Base-by-base conservation (phyloP, 2,329 filamentous ascomycete genomes). In the Intubia oerlemansii region DNA sequence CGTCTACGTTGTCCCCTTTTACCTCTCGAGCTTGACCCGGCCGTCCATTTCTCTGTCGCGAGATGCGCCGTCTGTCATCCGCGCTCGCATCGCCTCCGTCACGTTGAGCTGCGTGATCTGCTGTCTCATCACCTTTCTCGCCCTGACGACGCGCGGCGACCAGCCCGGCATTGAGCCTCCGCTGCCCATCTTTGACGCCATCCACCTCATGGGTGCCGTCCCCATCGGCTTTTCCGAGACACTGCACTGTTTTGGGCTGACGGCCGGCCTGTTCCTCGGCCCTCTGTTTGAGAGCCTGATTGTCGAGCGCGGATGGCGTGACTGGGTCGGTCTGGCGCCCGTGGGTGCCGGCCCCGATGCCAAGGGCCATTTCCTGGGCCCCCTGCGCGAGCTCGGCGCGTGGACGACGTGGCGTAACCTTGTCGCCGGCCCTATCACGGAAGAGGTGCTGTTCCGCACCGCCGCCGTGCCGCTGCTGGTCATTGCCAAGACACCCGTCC, bases 381-480 rank as follows among this genome's bases (percentile, higher is more conserved):
- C 66, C 24, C 39, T 78, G 10, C 52, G 54, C n/a, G 60, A 66
- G 10, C 63, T 79, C 41, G 56, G 59, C 36, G 74, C 77, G 38
- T 88, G 76, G 76, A 74, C 75, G 30, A 71, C 68, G 20, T 92
- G 79, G 66, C 69, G 88, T 39, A 95, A 93, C 45, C 69, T 76
- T 44, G 62, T 95, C 35, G 79, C 79, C 23, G 82, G 81, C 20
- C 84, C 88, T 1, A 55, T 88, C 31, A 92, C 82, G 9, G 88
- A 98, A 54, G 88, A 98, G 51, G 57, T 91, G 34, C 75, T 93
- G 42, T 98, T 93, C 59, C 78, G 88, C 44, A 81, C 80, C 4
- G 69, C 82, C 39, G 72, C 84, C 29, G 63, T 93, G 22, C 78
- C 85, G 2, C 60, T 93, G 9, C 73, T 93, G 44, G 54, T 93